A percentile compares a stretch with the other conserved stretches of the same genome.
Conservation (phyloP, 1,139 yeast genomes). For the Geotrichum europaeum region DNA sequence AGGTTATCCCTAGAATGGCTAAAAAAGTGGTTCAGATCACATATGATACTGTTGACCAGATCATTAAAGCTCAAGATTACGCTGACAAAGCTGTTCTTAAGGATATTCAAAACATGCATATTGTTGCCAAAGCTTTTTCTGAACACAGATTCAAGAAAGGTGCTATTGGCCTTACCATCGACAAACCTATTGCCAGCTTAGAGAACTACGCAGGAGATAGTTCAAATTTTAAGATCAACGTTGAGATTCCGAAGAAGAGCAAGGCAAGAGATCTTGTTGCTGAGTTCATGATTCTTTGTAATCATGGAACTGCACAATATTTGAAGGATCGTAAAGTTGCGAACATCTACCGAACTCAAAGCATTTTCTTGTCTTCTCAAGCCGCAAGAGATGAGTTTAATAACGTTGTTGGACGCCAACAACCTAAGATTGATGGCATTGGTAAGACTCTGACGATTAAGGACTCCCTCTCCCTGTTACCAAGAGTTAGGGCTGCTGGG, state of each 20-base stretch:
- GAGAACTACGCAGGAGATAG: slow-evolving; percentile 23
- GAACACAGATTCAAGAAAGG: slow-evolving; percentile 32
- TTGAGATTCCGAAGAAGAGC: slow-evolving; percentile 2
- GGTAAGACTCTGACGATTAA: slow-evolving; percentile 10
- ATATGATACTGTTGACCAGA: slow-evolving; percentile 45
- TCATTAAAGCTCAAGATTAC: slow-evolving; percentile 19
- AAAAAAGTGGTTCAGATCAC: slow-evolving; percentile 44
- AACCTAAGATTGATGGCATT: slow-evolving; percentile 18
- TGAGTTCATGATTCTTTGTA: slow-evolving; percentile 77
- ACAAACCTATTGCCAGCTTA: slow-evolving; percentile 18
- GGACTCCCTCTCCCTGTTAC: slow-evolving; percentile 11
- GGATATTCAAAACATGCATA: slow-evolving; percentile 37
- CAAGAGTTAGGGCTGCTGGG: slow-evolving; percentile 40
- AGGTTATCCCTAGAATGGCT: slow-evolving; percentile 37
- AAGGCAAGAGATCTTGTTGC: slow-evolving; percentile 46
- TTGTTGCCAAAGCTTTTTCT: slow-evolving; percentile 35
- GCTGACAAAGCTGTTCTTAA: slow-evolving; percentile 19
- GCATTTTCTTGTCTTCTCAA: slow-evolving; percentile 29
- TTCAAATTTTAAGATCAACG: slow-evolving; percentile 18
- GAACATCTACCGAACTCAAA: slow-evolving; percentile 52
- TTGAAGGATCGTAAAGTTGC: slow-evolving; percentile 47
- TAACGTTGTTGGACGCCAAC: slow-evolving; percentile 24
- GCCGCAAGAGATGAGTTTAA: slow-evolving; percentile 4
- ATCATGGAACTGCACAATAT: slow-evolving; percentile 53
- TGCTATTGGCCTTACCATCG: slow-evolving; percentile 35